These are phyloP conservation scores for Epicoccum sorghinum DNA, from an alignment of 2,329 filamentous ascomycete species.

Conservation along the genomic window DNA sequence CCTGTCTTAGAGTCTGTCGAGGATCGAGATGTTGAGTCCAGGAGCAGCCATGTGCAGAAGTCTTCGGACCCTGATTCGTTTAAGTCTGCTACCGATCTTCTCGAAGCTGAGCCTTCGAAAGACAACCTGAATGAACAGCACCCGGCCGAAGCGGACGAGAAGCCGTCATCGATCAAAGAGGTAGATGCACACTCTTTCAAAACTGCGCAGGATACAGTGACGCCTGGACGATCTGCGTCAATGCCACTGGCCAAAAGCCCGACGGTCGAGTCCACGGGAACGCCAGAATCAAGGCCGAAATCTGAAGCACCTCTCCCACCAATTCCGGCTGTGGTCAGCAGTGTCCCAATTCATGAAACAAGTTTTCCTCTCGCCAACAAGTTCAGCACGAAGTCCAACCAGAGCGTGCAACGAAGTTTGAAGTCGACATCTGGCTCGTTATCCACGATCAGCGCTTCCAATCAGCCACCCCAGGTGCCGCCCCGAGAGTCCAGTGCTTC, in stretches of 20 bases:
- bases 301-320: slow-evolving; percentile 25
- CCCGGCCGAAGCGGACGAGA: slow-evolving; percentile 17
- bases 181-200: slow-evolving; percentile 32
- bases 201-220: slow-evolving; percentile 26
- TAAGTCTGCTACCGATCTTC: slow-evolving; percentile 38
- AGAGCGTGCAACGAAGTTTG: slow-evolving; percentile 28
- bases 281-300: slow-evolving; percentile 13
- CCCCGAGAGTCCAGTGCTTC: slow-evolving; percentile 41
- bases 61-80: slow-evolving; percentile 43
- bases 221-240: slow-evolving; percentile 27
- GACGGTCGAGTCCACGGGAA: slow-evolving; percentile 4
- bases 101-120: slow-evolving; percentile 16
- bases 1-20: background rate
- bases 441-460: slow-evolving; percentile 24
- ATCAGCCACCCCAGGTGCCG: slow-evolving; percentile 33
- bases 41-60: slow-evolving; percentile 33
- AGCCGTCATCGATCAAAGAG: slow-evolving; percentile 22
- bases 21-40: slow-evolving; percentile 13
- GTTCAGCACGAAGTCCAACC: slow-evolving; percentile 27
- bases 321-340: slow-evolving; percentile 20
- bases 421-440: slow-evolving; percentile 31
- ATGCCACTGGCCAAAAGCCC: slow-evolving; percentile 24
- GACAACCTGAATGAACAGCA: slow-evolving; percentile 6
- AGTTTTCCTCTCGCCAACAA: slow-evolving; percentile 27
- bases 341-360: slow-evolving; percentile 22